phyloP scores from a whole-genome alignment of 2,329 filamentous ascomycete species.

The Pezicula neosporulosa region DNA sequence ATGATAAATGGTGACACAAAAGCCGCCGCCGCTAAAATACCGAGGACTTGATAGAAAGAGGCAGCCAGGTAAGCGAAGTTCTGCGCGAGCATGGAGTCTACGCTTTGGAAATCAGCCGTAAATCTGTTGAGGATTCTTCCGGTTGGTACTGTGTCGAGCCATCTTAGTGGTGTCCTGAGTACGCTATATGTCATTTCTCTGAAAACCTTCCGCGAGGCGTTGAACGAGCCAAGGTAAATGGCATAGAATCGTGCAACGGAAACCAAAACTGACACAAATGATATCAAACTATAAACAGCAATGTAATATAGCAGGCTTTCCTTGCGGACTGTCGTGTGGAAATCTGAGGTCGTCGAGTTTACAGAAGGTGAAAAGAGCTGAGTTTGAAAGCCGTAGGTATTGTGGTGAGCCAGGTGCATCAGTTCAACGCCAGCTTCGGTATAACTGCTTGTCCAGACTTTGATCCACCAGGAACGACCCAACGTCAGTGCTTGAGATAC shows the following conservation, averaged over 20 bases:
- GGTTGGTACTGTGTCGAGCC: conserved; percentile 74
- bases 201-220: conserved; percentile 64
- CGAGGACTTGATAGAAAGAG: conserved; percentile 54
- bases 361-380: conserved; percentile 33
- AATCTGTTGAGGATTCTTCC: conserved; percentile 75
- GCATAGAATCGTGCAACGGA: conserved; percentile 48
- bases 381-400: conserved; percentile 13
- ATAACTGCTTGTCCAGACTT: conserved; percentile 52
- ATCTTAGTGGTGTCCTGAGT: conserved; percentile 66
- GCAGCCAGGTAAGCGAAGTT: conserved; percentile 57
- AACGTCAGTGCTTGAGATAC: conserved; percentile 16
- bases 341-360: not conserved
- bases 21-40: conserved; percentile 58
- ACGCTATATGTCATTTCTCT: conserved; percentile 61
- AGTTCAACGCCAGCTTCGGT: conserved; percentile 20
- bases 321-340: not conserved
- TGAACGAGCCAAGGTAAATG: conserved; percentile 60
- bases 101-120: conserved; percentile 68
- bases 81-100: conserved; percentile 64
- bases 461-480: conserved; percentile 59
- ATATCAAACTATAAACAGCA: conserved; percentile 60
- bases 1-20: conserved; percentile 67
- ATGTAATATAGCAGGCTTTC: conserved; percentile 53
- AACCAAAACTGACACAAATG: conserved; percentile 50
- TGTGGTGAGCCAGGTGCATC: conserved; percentile 9